Percentiles rank a stretch among this genome's conserved stretches.
phyloP scores from a whole-genome alignment of 1,139 yeast genomes.

The Lodderomyces elongisporus region DNA sequence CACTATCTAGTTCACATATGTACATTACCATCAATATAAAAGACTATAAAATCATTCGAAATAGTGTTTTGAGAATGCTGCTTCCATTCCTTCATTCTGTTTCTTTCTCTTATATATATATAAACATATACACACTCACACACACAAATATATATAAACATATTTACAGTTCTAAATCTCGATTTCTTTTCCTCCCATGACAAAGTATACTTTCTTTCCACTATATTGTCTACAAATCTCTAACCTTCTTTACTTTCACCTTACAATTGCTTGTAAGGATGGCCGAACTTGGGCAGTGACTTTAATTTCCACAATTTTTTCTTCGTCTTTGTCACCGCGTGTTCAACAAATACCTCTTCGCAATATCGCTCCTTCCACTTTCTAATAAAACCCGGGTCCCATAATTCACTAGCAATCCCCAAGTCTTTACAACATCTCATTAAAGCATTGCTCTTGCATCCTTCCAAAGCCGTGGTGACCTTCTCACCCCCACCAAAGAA shows the following conservation, averaged over 20 bases:
- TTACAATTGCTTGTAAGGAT: conserved; percentile 10
- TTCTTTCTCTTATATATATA: neutral
- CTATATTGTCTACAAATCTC: too few species aligned
- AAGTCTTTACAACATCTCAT: conserved; percentile 98
- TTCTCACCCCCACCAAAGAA: conserved; percentile 79
- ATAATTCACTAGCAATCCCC: conserved; percentile 92
- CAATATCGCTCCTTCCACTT: conserved; percentile 70
- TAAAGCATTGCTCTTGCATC: conserved; percentile 92
- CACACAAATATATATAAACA: neutral
- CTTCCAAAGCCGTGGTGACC: conserved; percentile 93
- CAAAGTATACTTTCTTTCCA: too few species aligned
- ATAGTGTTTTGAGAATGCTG: too few species aligned
- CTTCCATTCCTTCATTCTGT: too few species aligned
- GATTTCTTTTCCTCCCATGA: too few species aligned
- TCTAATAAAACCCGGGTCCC: conserved; percentile 93
- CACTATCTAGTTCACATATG: neutral
- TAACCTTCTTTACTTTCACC: neutral
- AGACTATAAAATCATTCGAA: neutral
- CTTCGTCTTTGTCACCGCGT: conserved; percentile 74
- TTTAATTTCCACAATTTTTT: conserved; percentile 85
- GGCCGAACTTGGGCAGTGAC: conserved; percentile 9
- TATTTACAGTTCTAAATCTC: too few species aligned
- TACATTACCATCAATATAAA: neutral
- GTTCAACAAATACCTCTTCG: conserved; percentile 84
- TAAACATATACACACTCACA: neutral